These are phyloP conservation scores for Populus davidiana DNA, from an alignment of 345 rosid genomes.

Conservation along the genomic window DNA sequence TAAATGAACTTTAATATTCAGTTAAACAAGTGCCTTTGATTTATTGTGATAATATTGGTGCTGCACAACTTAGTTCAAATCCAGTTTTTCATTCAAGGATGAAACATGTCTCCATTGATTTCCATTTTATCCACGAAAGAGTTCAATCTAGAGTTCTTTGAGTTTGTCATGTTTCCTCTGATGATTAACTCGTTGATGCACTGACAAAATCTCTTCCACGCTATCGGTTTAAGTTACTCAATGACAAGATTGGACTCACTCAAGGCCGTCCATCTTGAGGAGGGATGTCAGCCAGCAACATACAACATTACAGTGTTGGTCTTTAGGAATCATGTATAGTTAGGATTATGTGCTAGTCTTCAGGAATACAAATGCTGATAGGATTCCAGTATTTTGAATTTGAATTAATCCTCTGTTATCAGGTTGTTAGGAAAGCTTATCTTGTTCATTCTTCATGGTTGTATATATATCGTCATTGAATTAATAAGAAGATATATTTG, in stretches of 20 bases:
- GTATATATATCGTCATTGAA: no score
- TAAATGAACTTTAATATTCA: no score
- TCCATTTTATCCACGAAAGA: not conserved
- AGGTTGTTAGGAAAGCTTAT: no score
- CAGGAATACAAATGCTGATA: no score
- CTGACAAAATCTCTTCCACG: not conserved
- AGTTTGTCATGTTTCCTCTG: not conserved
- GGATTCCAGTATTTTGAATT: no score
- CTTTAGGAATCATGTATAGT: no score
- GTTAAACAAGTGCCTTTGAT: not conserved
- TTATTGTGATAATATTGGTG: not conserved
- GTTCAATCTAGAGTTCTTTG: not conserved
- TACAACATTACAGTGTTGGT: no score
- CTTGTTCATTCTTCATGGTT: no score
- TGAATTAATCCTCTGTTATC: no score
- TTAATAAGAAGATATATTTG: no score
- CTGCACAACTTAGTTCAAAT: not conserved
- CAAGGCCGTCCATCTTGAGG: not conserved
- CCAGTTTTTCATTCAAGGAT: not conserved
- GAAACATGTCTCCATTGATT: not conserved
- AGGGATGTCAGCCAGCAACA: not conserved
- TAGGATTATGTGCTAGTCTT: no score
- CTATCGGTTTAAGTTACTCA: not conserved
- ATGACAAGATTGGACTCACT: not conserved
- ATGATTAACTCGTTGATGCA: not conserved